Evolutionary conservation across 2,329 filamentous ascomycete species (phyloP), one percentile per base, ranked within the genome.

Genomic region (Neoascochyta sp.): DNA sequence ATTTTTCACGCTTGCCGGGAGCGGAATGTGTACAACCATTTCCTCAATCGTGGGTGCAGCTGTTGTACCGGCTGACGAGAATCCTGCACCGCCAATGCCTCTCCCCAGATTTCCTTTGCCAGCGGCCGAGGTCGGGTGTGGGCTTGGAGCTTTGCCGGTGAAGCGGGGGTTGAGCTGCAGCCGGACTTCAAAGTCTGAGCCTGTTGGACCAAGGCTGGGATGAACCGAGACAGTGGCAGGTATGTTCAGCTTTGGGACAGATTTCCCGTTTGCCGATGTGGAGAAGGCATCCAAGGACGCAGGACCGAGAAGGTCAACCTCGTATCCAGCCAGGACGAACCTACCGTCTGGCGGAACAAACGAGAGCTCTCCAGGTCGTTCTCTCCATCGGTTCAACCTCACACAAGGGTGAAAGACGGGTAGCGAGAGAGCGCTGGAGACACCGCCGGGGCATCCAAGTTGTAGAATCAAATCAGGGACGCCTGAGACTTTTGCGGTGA

Each of bases 331-430:
- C 11, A 98, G 73, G 22, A 95, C 84, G 60, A 96, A 98, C 23
- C 87, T 78, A 17, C 92, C 92, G 60, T 98, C 92, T 1, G 92
- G 92, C 2, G 92, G 92, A 9, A 98, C 78, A 54, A 98, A 98
- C 56, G 86, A 94, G n/a, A 98, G 70, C 44, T 95, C 85, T 3
- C 92, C 92, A 0, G 89, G 87, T 32, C 79, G 77, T 50, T 94
- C 86, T 49, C 82, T 82, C 92, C 92, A 98, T 42, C 81, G 76
- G n/a, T 83, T 83, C 3, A 98, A 69, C 11, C 92, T 76, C 7
- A 98, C 92, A 52, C 92, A 96, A 0, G 92, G 92, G 59, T 98
- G 92, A 50, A 98, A 98, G 0, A 95, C 88, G 1, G 90, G 92
- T 2, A 95, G 69, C 44, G 93, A 83, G 60, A 98, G 78, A 19